Base-by-base conservation (phyloP, 257 asterid genomes). In the Capsicum baccatum region DNA sequence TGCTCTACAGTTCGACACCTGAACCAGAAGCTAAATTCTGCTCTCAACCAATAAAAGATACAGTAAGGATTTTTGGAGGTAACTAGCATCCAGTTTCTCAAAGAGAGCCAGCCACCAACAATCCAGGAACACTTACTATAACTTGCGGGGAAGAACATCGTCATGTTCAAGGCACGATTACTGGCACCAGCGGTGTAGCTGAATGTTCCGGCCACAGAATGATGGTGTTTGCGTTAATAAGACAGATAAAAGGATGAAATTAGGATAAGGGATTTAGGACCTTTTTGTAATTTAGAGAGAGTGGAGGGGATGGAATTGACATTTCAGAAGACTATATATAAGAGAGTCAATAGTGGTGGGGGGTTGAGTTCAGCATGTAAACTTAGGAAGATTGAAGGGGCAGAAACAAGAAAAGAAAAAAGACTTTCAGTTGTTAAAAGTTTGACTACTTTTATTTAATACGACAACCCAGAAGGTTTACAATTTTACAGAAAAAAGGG, bases 311-410 rank as follows among this genome's bases (percentile, higher is more conserved):
- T 69, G 79, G 35, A 69, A 39, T 69, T 69, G 79, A 69, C 79
- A 42, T 69, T 42, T 69, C 55, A 42, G 55, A 69, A 69, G 79
- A 69, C 55, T 69, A 42, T 69, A 39, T 9, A 69, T 19, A 8
- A 69, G 9, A 42, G 79, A 69, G 33, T 16, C 35, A 16, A 42
- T 42, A 11, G 21, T 8, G 55, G 79, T 7, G 52, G 76, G 52
- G 74, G 76, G 76, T 39, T 42, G 35, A 17, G 79, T 70, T 70
- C 79, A 70, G 79, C 79, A 70, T 17, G 56, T 70, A 70, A 68
- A 69, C 42, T 42, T 42, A 33, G 78, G 55, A 69, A 69, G 79
- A 42, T 69, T 69, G 79, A 14, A 69, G 2, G 4, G 79, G 79
- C 0, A 70, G 56, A 70, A 70, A 42, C 56, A 70, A 11, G 16